phyloP scores from a whole-genome alignment of 768 basidiomycete genomes.

The Trametes cubensis region DNA sequence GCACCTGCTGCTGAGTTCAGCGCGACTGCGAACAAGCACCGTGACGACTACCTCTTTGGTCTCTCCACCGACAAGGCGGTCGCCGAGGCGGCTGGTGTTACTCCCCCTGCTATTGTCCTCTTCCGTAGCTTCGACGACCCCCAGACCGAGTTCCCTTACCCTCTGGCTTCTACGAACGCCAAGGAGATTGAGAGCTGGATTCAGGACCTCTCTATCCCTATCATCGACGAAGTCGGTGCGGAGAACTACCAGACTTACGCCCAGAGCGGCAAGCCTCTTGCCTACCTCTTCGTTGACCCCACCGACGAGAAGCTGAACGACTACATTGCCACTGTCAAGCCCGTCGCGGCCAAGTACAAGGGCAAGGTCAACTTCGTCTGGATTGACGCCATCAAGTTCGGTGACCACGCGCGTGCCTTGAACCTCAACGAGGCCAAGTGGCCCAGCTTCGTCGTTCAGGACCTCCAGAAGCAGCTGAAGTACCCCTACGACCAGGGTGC shows the following conservation, averaged over 20 bases:
- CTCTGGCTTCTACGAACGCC: slow-evolving; percentile 53
- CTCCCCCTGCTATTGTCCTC: slow-evolving; percentile 83
- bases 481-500: slow-evolving; percentile 79
- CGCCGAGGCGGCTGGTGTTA: slow-evolving; percentile 71
- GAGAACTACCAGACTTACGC: slow-evolving; percentile 94
- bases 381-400: slow-evolving; percentile 95
- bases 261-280: slow-evolving; percentile 79
- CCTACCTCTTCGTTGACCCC: slow-evolving; percentile 94
- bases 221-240: slow-evolving; percentile 89
- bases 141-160: slow-evolving; percentile 64
- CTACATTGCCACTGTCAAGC: slow-evolving; percentile 67
- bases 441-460: slow-evolving; percentile 94
- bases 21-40: slow-evolving; percentile 80
- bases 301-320: slow-evolving; percentile 62
- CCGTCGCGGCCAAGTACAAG: slow-evolving; percentile 81
- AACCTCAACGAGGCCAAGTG: slow-evolving; percentile 85
- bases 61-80: slow-evolving; percentile 70
- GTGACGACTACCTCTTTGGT: slow-evolving; percentile 95
- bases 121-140: slow-evolving; percentile 95
- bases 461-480: slow-evolving; percentile 82
- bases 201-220: slow-evolving; percentile 79
- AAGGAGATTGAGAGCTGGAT: slow-evolving; percentile 78
- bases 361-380: slow-evolving; percentile 95
- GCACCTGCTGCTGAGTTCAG: slow-evolving; percentile 75
- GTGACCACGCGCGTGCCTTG: slow-evolving; percentile 93